These are phyloP conservation scores for Bjerkandera adusta DNA, from an alignment of 1,284 basidiomycete genomes.

Conservation along the genomic window DNA sequence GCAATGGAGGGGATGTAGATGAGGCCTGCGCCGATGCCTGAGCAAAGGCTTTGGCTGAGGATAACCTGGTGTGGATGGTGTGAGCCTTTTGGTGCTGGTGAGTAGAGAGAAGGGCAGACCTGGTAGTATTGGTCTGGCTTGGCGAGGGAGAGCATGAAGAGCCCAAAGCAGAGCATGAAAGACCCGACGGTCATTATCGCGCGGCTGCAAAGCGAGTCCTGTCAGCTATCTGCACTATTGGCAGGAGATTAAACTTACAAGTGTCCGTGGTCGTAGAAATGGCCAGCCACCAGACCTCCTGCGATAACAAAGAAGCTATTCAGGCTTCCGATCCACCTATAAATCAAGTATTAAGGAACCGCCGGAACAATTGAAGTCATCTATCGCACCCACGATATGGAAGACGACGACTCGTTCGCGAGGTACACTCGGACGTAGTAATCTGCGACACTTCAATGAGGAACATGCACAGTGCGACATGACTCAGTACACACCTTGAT, in stretches of 20 bases:
- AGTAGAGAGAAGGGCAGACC: constrained; percentile 18
- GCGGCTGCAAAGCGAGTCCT: constrained; percentile 22
- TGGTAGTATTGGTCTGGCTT: constrained; percentile 31
- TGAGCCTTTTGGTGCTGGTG: neutral
- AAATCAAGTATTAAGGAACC: no score
- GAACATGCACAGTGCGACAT: constrained; percentile 13
- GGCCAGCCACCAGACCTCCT: constrained; percentile 29
- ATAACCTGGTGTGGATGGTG: constrained; percentile 36
- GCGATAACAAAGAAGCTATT: constrained; percentile 33
- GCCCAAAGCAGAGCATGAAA: constrained; percentile 28
- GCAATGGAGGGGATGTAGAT: constrained; percentile 50
- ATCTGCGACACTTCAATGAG: constrained; percentile 31
- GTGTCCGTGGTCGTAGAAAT: constrained; percentile 33
- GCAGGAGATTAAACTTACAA: constrained; percentile 27
- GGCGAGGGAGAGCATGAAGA: constrained; percentile 35
- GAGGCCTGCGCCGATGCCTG: constrained; percentile 47
- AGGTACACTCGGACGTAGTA: constrained; percentile 46
- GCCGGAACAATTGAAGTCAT: constrained; percentile 22
- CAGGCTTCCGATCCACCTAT: constrained; percentile 35
- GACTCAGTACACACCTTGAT: constrained; percentile 24
- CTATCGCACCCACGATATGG: constrained; percentile 28
- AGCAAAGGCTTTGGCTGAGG: constrained; percentile 47
- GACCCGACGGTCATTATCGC: constrained; percentile 23
- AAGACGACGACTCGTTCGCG: constrained; percentile 38
- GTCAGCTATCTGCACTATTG: neutral